phyloP scores from a whole-genome alignment of 768 basidiomycete genomes.

The Mycena latifolia region DNA sequence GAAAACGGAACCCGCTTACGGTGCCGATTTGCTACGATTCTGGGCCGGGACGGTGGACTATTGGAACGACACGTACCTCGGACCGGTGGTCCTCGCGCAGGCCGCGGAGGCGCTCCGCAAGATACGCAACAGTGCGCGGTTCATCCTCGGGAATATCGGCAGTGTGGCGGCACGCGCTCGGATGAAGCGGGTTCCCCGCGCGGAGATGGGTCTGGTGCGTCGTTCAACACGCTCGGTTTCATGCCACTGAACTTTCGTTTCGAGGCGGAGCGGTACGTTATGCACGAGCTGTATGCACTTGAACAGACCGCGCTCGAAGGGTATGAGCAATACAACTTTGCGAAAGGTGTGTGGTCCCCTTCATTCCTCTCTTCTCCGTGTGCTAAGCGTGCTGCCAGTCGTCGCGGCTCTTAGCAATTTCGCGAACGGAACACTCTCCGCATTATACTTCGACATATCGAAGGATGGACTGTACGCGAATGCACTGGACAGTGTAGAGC shows the following conservation, averaged over 20 bases:
- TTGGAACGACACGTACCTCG: constrained; percentile 89
- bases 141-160: constrained; percentile 85
- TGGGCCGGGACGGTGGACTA: constrained; percentile 96
- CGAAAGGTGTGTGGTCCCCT: constrained; percentile 68
- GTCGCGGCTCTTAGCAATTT: constrained; percentile 81
- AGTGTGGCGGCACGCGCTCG: constrained; percentile 45
- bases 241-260: background rate
- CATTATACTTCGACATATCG: constrained; percentile 91
- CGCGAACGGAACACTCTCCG: constrained; percentile 86
- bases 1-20: constrained; percentile 83
- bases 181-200: constrained; percentile 53
- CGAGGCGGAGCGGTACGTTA: constrained; percentile 87
- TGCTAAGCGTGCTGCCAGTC: constrained; percentile 57
- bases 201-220: constrained; percentile 76
- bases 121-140: constrained; percentile 88
- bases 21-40: constrained; percentile 86
- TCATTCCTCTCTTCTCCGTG: constrained; percentile 18
- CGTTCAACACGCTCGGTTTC: background rate
- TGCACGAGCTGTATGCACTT: constrained; percentile 84
- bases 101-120: constrained; percentile 83
- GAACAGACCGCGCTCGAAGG: constrained; percentile 76
- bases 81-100: constrained; percentile 81
- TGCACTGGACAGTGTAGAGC: constrained; percentile 57
- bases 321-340: constrained; percentile 84
- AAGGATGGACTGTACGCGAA: constrained; percentile 93